These are phyloP conservation scores for Epichloe bromicola DNA, from an alignment of 2,329 filamentous ascomycete genomes.

Conservation along the genomic window DNA sequence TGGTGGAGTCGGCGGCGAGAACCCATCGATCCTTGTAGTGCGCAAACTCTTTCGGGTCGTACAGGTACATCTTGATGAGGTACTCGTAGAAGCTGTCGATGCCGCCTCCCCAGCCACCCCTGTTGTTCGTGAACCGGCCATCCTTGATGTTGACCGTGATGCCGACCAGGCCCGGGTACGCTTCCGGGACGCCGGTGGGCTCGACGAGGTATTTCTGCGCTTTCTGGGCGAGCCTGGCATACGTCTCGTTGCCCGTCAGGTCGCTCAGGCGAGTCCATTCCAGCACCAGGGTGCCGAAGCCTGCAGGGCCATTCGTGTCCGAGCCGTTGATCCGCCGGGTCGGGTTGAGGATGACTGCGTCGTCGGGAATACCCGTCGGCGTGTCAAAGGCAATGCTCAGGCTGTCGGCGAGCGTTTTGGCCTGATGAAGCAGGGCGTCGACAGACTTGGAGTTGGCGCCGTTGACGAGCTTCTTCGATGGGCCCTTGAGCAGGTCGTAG, in stretches of 20 bases:
- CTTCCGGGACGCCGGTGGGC: constrained; percentile 46
- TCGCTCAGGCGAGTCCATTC: constrained; percentile 78
- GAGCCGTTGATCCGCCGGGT: constrained; percentile 34
- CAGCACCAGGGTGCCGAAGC: constrained; percentile 63
- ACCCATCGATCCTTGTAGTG: constrained; percentile 64
- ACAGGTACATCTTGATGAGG: constrained; percentile 81
- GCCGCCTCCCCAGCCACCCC: constrained; percentile 65
- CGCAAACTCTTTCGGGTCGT: constrained; percentile 52
- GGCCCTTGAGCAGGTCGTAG: constrained; percentile 61
- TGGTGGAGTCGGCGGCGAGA: constrained; percentile 60
- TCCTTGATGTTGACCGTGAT: constrained; percentile 49
- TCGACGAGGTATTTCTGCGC: constrained; percentile 59
- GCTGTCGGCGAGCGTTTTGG: constrained; percentile 54
- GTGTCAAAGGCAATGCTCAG: constrained; percentile 71
- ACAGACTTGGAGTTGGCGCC: constrained; percentile 28
- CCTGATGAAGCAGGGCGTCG: constrained; percentile 50
- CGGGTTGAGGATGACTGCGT: constrained; percentile 48
- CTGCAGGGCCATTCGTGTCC: constrained; percentile 57
- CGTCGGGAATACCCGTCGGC: constrained; percentile 59
- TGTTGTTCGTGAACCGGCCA: constrained; percentile 52
- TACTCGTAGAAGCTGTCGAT: constrained; percentile 81
- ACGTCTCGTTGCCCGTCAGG: constrained; percentile 53
- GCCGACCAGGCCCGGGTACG: constrained; percentile 67
- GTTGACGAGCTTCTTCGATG: constrained; percentile 37
- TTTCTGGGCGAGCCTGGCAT: constrained; percentile 51